Evolutionary conservation across 768 basidiomycete genomes (phyloP).

Genomic region (Leccinum imitatum): DNA sequence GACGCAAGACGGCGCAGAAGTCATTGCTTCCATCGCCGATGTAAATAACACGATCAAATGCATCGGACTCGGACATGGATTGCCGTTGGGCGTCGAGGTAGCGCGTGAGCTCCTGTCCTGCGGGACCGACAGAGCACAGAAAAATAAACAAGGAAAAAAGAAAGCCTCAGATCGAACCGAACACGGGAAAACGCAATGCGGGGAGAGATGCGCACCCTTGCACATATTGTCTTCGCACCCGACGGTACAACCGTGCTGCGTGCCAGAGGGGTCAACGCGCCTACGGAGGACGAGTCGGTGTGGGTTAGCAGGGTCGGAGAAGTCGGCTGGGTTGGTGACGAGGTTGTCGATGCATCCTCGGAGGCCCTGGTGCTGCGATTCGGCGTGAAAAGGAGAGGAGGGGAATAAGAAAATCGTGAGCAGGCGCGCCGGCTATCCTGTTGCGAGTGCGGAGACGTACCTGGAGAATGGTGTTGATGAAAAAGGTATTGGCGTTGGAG

Average conservation of each 20-base stretch:
- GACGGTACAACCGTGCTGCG: constrained; percentile 79
- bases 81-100: constrained; percentile 51
- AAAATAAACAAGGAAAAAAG: too few species aligned
- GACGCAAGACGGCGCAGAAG: constrained; percentile 86
- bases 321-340: constrained; percentile 90
- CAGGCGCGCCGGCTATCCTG: neutral
- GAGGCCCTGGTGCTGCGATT: constrained; percentile 67
- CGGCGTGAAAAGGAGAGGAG: too few species aligned
- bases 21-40: constrained; percentile 96
- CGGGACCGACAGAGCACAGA: neutral
- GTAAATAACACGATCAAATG: constrained; percentile 81
- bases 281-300: constrained; percentile 76
- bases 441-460: constrained; percentile 37
- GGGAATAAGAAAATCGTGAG: neutral
- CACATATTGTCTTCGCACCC: constrained; percentile 98
- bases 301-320: constrained; percentile 54
- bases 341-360: constrained; percentile 74
- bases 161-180: neutral
- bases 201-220: constrained; percentile 59
- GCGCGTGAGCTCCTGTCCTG: constrained; percentile 90
- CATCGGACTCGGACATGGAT: constrained; percentile 25
- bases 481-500: constrained; percentile 92
- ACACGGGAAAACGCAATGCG: neutral
- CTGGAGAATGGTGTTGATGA: constrained; percentile 87
- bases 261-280: constrained; percentile 69